Evolutionary conservation across 2,329 filamentous ascomycete species (phyloP), one percentile per base, ranked within the genome.

Genomic region (Anthostomella pinea): DNA sequence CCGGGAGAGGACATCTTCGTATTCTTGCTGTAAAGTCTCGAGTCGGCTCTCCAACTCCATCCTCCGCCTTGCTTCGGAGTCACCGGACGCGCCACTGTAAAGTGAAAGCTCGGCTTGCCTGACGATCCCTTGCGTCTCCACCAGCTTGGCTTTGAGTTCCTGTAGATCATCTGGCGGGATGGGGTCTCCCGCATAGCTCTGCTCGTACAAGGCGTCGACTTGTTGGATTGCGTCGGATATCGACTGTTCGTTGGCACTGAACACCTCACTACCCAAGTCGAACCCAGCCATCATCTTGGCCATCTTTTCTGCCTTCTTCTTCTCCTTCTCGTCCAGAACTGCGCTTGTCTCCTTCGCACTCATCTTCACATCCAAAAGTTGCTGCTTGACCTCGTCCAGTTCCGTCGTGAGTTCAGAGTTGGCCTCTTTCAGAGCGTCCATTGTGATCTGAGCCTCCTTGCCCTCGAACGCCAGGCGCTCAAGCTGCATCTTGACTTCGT

Each of bases 281-380:
- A 98, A 97, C 3, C 91, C 89, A 41, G 93, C 93, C 91, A 98
- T 96, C 93, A 98, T 98, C 75, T 96, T 87, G 27, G 93, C 93
- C 93, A 98, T 98, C 67, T 94, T 93, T 69, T 98, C 93, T 1
- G 90, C 88, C 75, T 98, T 98, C 70, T 89, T 90, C 73, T 89
- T 91, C 67, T 97, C 94, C 74, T 98, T 98, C 67, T 97, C 93
- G 53, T 97, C 91, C 14, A 94, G 70, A 11, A 88, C 84, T 7
- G 89, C 89, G 28, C 80, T 89, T 2, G 86, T 91, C 67, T 97
- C 93, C 69, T 93, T 95, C 39, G 91, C 89, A 51, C 82, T 93
- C 86, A 97, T 96, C 70, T 91, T 91, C 30, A 93, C 89, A 62
- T 97, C 90, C 13, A 97, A 75, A 34, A 98, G 79, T 59, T 96